A percentile compares a stretch with the other conserved stretches of the same genome.
These are phyloP conservation scores for Blastomyces silverae DNA, from an alignment of 2,329 filamentous ascomycete species.

Conservation along the genomic window DNA sequence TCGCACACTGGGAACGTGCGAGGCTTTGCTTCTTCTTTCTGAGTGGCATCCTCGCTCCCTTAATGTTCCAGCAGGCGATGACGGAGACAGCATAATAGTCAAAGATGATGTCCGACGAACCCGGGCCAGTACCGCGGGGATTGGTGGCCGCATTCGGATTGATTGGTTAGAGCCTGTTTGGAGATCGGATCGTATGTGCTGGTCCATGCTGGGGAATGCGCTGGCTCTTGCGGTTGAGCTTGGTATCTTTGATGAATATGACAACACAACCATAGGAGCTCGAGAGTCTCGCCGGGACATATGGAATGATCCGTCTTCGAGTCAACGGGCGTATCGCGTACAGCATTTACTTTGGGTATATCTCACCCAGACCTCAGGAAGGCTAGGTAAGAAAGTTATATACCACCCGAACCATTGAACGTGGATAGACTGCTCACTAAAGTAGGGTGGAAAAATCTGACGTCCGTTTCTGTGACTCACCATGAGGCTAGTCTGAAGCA, in stretches of 20 bases:
- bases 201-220: conserved; percentile 53
- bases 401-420: conserved; percentile 35
- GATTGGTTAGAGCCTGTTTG: conserved; percentile 51
- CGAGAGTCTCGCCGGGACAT: conserved; percentile 23
- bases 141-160: conserved; percentile 44
- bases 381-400: conserved; percentile 45
- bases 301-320: conserved; percentile 28
- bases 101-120: conserved; percentile 43
- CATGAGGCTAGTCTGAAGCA: conserved; percentile 21
- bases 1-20: conserved; percentile 69
- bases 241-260: conserved; percentile 46
- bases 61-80: conserved; percentile 48
- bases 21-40: conserved; percentile 49
- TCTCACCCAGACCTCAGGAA: conserved; percentile 47
- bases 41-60: conserved; percentile 53
- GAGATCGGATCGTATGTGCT: conserved; percentile 53
- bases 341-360: conserved; percentile 42
- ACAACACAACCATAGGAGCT: conserved; percentile 35
- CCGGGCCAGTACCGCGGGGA: conserved; percentile 27
- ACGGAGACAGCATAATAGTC: conserved; percentile 50
- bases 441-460: conserved; percentile 24
- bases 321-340: conserved; percentile 33
- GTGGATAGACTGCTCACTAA: conserved; percentile 23
- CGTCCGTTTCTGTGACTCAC: conserved; percentile 21
- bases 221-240: conserved; percentile 49